Evolutionary conservation across 1,284 basidiomycete species (phyloP), one percentile per base, ranked within the genome.

Genomic region (Cryptococcus sp.): DNA sequence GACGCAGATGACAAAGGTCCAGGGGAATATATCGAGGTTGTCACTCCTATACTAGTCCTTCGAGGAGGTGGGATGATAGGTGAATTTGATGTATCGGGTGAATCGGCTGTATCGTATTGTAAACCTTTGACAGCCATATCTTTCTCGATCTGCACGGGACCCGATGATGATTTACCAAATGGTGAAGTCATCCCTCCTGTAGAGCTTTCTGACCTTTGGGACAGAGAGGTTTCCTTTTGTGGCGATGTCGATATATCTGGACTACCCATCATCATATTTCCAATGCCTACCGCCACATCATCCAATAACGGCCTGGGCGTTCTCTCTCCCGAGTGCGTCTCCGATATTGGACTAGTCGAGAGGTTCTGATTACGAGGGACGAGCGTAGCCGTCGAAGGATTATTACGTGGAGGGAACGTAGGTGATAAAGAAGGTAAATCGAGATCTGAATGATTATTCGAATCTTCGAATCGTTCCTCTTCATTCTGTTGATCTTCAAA

Each of bases 291-390:
- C 5, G 56, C 65, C 0, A 56, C 57, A 34, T 67, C 67, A 41
- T 71, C 69, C 15, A 65, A 35, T 11, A 65, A 68, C 30, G 58
- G 56, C 10, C 65, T 53, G 10, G 67, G 65, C 42, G 63, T 62
- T 7, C 50, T 45, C 7, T 60, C 61, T 15, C 41, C 58, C 31
- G 52, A 48, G 50, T 23, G 23, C 23, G 23, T 23, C 23, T 23
- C 23, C 23, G 23, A 41, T 7, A 31, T 46, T 49, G 45, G 6
- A 30, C 36, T 23, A 50, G 7, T 43, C 15, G 50, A 41, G 14
- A 15, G 31, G 41, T 15, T 15, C 10, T 15, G 47, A 8, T 47
- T 13, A 11, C 42, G 14, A 4, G 60, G 58, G 11, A 56, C 50
- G 6, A 59, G 57, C 10, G 59, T 56, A 8, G 60, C 50, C 11